Base-by-base conservation (phyloP, 306 rosid species). In the Styphnolobium japonicum region DNA sequence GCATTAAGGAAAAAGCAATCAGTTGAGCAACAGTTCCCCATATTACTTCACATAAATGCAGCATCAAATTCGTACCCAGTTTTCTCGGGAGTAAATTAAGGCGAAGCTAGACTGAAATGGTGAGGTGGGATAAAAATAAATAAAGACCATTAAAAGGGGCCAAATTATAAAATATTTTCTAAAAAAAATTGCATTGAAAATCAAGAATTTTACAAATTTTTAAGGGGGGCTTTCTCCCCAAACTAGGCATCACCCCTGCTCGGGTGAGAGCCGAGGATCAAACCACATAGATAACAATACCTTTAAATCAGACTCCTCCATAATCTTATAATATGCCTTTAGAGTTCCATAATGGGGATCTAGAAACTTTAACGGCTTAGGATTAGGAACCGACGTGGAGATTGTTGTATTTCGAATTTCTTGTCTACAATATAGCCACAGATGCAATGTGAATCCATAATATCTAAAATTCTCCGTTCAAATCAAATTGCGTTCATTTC, bases 371-470 rank as follows among this genome's bases (percentile, higher is more conserved):
- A 96, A 73, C 7, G 99, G 98, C 88, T n/a, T n/a, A n/a, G n/a
- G n/a, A n/a, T 96, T 96, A 11, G 99, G 99, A 81, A 96, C 99
- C 19, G 99, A 96, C 99, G 93, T 93, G 40, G 99, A 96, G 84
- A 98, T 96, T 2, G 99, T 96, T 2, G 98, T 93, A 48, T 97
- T 93, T 33, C 99, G 94, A 25, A 96, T 96, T 79, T 96, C 99
- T 86, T 93, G 99, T 66, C 95, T 92, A 71, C 48, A n/a, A 74
- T 10, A 83, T 69, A 57, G 78, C 19, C 80, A 75, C 10, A 64
- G 21, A 61, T 55, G 27, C 25, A 57, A 67, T 22, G 37, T 74
- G 51, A 77, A 78, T 16, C 63, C 56, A 25, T 45, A 61, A 18
- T 49, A 0, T 14, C 8, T 6, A 7, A 49, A 75, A 58, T 3